These are phyloP conservation scores for Toxicodendron radicans DNA, from an alignment of 345 rosid species.

Conservation along the genomic window DNA sequence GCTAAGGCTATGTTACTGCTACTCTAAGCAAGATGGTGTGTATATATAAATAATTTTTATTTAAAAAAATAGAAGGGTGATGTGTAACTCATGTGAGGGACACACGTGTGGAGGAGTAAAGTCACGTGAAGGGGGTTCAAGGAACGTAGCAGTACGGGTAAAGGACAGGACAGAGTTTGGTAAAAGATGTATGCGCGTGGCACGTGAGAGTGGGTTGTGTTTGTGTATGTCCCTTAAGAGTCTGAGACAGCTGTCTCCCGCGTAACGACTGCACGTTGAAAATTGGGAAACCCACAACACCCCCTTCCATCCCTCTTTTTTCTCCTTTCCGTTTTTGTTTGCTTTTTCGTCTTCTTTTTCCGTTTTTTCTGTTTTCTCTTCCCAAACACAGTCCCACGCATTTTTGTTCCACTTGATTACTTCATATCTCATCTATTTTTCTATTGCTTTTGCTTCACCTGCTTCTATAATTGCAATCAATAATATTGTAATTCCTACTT, in stretches of 20 bases:
- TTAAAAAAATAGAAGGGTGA: too few species aligned
- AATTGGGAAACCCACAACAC: background rate
- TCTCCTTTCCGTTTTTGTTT: background rate
- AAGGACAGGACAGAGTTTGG: constrained; percentile 36
- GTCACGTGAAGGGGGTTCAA: constrained; percentile 27
- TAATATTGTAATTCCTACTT: too few species aligned
- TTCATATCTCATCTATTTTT: background rate
- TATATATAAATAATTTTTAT: too few species aligned
- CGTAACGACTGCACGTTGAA: constrained; percentile 12
- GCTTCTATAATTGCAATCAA: too few species aligned
- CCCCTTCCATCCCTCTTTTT: background rate
- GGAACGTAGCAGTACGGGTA: constrained; percentile 31
- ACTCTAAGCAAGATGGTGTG: too few species aligned
- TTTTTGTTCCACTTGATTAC: background rate
- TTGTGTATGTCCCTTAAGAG: background rate
- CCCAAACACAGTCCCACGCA: background rate
- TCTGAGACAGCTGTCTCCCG: constrained; percentile 37
- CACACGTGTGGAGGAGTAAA: background rate
- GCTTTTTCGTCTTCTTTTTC: background rate
- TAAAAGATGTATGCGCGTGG: constrained; percentile 21
- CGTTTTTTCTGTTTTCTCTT: constrained; percentile 2
- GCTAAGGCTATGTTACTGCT: too few species aligned
- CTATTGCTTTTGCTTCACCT: too few species aligned
- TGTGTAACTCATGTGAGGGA: constrained; percentile 11
- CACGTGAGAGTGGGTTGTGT: constrained; percentile 28